Percentiles rank a stretch among this genome's conserved stretches.
Conservation (phyloP, 140 eudicot genomes). For the Bidens hawaiensis region DNA sequence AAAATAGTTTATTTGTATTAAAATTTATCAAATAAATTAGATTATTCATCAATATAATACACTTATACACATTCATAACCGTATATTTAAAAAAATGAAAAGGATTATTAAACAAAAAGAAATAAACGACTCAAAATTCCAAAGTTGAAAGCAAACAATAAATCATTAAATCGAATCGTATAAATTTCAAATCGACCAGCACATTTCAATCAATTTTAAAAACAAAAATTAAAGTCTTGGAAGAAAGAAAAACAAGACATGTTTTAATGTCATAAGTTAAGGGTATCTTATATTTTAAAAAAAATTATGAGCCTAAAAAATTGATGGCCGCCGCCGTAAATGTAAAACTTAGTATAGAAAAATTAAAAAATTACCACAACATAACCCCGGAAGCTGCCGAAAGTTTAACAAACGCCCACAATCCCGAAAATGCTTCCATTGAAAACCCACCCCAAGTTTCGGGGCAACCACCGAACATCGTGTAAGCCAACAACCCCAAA, state of each 20-base stretch:
- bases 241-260: no score
- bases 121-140: not conserved
- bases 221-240: no score
- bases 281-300: no score
- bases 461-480: conserved; percentile 48
- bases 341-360: not conserved
- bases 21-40: not conserved
- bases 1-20: not conserved
- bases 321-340: not conserved
- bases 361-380: conserved; percentile 48
- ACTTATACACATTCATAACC: no score
- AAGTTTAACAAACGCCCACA: conserved; percentile 52
- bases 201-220: no score
- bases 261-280: no score
- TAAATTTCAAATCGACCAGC: no score
- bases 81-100: no score
- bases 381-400: conserved; percentile 63
- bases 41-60: not conserved
- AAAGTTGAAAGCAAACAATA: not conserved
- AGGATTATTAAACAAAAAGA: not conserved
- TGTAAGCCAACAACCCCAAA: conserved; percentile 36
- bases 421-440: conserved; percentile 43
- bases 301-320: not conserved
- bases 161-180: not conserved
- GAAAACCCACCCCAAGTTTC: conserved; percentile 51